Evolutionary conservation across 2,329 filamentous ascomycete genomes (phyloP).

Genomic region (Talaromyces sp.): DNA sequence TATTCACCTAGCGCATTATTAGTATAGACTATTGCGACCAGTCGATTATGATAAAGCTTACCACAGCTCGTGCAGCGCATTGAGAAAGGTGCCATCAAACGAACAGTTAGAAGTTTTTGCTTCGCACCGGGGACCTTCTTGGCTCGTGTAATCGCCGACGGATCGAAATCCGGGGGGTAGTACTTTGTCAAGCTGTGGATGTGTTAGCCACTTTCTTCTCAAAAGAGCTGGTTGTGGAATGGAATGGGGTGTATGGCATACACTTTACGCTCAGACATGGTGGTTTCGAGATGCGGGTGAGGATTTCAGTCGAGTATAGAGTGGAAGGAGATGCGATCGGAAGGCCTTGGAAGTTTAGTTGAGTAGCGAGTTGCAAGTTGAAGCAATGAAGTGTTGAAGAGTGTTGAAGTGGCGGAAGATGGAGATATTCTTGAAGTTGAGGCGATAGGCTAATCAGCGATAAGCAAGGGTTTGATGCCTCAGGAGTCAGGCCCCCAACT

Average conservation of each 20-base stretch:
- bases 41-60: neutral
- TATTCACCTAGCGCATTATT: conserved; percentile 57
- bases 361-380: neutral
- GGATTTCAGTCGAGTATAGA: neutral
- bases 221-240: conserved; percentile 25
- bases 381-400: neutral
- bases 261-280: conserved; percentile 84
- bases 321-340: neutral
- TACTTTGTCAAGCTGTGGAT: conserved; percentile 29
- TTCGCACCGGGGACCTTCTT: conserved; percentile 12
- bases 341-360: neutral
- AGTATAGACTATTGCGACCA: neutral
- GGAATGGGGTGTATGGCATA: conserved; percentile 42
- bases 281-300: conserved; percentile 19
- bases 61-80: conserved; percentile 61
- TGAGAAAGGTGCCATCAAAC: conserved; percentile 82
- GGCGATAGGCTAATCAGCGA: neutral
- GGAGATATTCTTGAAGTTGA: neutral
- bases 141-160: conserved; percentile 64
- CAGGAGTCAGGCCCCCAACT: neutral
- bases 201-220: neutral
- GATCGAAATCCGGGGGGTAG: conserved; percentile 81
- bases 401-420: neutral
- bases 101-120: conserved; percentile 65
- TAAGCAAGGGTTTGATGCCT: conserved; percentile 2